Conservation (phyloP, 805 yeast species). For the Wickerhamiella vanderwaltii region DNA sequence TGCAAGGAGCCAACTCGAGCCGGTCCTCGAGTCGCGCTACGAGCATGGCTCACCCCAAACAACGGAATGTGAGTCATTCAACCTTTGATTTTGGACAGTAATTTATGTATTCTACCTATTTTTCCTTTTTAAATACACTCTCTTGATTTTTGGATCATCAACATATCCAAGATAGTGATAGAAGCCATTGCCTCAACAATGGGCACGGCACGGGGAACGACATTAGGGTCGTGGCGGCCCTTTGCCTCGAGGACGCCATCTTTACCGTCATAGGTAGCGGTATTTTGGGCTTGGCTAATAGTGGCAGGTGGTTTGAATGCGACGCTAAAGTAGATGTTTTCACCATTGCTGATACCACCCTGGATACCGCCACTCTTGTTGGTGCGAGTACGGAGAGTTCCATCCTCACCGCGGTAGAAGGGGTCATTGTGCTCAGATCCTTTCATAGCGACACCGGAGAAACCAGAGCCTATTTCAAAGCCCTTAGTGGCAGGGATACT, state of each 20-base stretch:
- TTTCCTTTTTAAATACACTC: not conserved
- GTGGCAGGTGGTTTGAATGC: constrained; percentile 99
- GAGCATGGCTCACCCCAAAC: not conserved
- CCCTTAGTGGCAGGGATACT: constrained; percentile 98
- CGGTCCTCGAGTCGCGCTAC: constrained; percentile 7
- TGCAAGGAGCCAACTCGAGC: not conserved
- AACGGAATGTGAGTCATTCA: constrained; percentile 1
- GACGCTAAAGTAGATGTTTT: constrained; percentile 81
- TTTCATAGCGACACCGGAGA: constrained; percentile 74
- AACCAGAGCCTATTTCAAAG: constrained; percentile 95
- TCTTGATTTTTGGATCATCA: constrained; percentile 56
- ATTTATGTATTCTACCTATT: not conserved
- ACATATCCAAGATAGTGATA: constrained; percentile 77
- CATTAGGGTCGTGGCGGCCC: constrained; percentile 98
- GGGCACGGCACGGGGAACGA: constrained; percentile 96
- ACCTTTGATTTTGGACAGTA: constrained; percentile 1
- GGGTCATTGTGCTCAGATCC: constrained; percentile 94
- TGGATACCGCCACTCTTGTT: constrained; percentile 95
- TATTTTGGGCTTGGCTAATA: constrained; percentile 81
- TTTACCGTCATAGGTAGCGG: constrained; percentile 79
- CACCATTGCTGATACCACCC: constrained; percentile 97
- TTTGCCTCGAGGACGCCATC: constrained; percentile 84
- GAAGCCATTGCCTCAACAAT: constrained; percentile 98
- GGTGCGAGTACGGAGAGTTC: constrained; percentile 69
- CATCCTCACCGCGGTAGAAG: constrained; percentile 50